Percentiles rank a stretch among this genome's conserved stretches.
Conservation (phyloP, 495 filamentous ascomycete genomes). For the Xylaria castorea region DNA sequence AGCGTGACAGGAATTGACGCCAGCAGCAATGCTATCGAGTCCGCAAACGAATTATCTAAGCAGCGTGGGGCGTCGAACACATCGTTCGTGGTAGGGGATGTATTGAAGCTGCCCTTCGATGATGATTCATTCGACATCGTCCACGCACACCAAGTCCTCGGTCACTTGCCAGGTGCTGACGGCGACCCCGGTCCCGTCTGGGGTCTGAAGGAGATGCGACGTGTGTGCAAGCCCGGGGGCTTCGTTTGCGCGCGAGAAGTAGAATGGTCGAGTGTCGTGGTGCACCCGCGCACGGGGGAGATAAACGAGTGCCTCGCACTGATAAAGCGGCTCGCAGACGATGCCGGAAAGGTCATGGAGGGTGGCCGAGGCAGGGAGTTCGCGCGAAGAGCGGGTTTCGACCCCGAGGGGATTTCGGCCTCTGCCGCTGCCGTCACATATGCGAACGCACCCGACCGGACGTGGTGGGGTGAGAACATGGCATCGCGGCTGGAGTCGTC, state of each 20-base stretch:
- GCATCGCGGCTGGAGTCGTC: slow-evolving; percentile 15
- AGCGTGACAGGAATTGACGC: slow-evolving; percentile 42
- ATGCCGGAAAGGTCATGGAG: slow-evolving; percentile 13
- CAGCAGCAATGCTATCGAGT: slow-evolving; percentile 36
- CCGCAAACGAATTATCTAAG: slow-evolving; percentile 30
- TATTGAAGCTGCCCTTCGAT: slow-evolving; percentile 46
- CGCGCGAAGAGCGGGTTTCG: slow-evolving; percentile 22
- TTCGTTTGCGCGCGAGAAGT: slow-evolving; percentile 50
- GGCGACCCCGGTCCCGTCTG: slow-evolving; percentile 40
- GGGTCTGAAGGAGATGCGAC: slow-evolving; percentile 51
- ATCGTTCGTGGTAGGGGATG: slow-evolving; percentile 55
- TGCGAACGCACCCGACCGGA: slow-evolving; percentile 13
- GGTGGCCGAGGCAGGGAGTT: slow-evolving; percentile 23
- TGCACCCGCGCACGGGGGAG: slow-evolving; percentile 7
- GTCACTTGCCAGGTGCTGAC: slow-evolving; percentile 39
- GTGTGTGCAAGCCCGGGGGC: slow-evolving; percentile 50
- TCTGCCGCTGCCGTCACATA: slow-evolving; percentile 25
- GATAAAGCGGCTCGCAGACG: not conserved
- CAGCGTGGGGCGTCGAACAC: slow-evolving; percentile 51
- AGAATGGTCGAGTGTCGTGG: slow-evolving; percentile 36
- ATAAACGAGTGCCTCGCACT: slow-evolving; percentile 4
- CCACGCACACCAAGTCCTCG: slow-evolving; percentile 48
- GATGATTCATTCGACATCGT: slow-evolving; percentile 65
- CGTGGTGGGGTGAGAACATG: slow-evolving; percentile 21
- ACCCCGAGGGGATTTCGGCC: slow-evolving; percentile 11